A percentile compares a stretch with the other conserved stretches of the same genome.
phyloP scores from a whole-genome alignment of 805 yeast species.

The Candida yuanshanica region DNA sequence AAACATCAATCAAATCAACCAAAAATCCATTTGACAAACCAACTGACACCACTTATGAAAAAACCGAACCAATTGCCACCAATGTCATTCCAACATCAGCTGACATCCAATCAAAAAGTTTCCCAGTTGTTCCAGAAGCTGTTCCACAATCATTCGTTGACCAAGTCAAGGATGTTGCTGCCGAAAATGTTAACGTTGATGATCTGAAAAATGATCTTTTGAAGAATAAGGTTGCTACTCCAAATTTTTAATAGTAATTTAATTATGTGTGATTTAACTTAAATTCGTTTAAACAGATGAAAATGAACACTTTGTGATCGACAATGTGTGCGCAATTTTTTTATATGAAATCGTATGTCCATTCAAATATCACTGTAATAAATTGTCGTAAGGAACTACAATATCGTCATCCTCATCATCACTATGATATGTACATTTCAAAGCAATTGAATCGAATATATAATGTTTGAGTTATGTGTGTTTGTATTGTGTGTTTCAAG shows the following conservation, averaged over 20 bases:
- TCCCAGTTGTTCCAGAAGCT: slow-evolving; percentile 31
- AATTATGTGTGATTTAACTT: too few relatives aligned
- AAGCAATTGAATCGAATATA: too few relatives aligned
- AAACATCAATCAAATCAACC: slow-evolving; percentile 26
- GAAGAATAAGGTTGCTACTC: slow-evolving; percentile 22
- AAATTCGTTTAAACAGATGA: background rate
- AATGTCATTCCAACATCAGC: background rate
- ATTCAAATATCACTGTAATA: too few relatives aligned
- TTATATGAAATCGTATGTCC: too few relatives aligned
- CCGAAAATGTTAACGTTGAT: slow-evolving; percentile 21
- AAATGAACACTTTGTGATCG: background rate
- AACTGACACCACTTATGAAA: slow-evolving; percentile 11
- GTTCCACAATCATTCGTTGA: slow-evolving; percentile 16
- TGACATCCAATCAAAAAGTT: slow-evolving; percentile 7
- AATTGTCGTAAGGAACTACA: too few relatives aligned
- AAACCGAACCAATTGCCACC: slow-evolving; percentile 16
- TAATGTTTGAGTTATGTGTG: too few relatives aligned
- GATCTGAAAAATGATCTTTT: slow-evolving; percentile 29
- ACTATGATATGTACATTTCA: too few relatives aligned
- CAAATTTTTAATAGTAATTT: background rate
- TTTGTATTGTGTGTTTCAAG: too few relatives aligned
- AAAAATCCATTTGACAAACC: slow-evolving; percentile 24
- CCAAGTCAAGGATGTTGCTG: slow-evolving; percentile 12
- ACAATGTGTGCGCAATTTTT: too few relatives aligned
- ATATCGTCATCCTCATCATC: too few relatives aligned